Conservation (phyloP, 2,329 filamentous ascomycete genomes). For the Verticillium zaregamsianum region DNA sequence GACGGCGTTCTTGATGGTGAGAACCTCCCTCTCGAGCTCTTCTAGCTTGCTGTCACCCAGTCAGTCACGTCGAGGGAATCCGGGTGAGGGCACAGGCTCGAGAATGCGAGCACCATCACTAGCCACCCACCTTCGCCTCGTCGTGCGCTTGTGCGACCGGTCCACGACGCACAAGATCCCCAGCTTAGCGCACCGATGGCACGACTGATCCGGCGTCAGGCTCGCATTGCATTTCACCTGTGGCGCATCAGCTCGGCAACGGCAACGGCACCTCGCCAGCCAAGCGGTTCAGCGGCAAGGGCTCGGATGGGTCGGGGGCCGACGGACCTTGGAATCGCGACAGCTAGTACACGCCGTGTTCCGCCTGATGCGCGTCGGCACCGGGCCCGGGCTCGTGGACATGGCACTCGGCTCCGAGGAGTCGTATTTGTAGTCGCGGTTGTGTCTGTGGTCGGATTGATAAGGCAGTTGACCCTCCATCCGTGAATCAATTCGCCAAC, state of each 20-base stretch:
- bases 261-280: background rate
- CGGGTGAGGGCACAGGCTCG: too few species aligned
- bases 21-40: conserved; percentile 19
- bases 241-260: background rate
- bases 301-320: background rate
- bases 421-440: too few species aligned
- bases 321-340: conserved; percentile 29
- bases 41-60: conserved; percentile 43
- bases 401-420: background rate
- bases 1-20: conserved; percentile 27
- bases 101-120: too few species aligned
- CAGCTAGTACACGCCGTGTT: conserved; percentile 27
- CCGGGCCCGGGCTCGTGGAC: conserved; percentile 4
- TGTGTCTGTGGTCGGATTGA: too few species aligned
- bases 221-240: conserved; percentile 42
- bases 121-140: conserved; percentile 34
- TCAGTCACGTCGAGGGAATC: too few species aligned
- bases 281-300: background rate
- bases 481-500: too few species aligned
- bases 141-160: conserved; percentile 42
- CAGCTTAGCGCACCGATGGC: conserved; percentile 40
- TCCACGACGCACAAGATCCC: conserved; percentile 39
- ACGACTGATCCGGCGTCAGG: conserved; percentile 32
- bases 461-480: too few species aligned
- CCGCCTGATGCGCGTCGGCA: conserved; percentile 20